These are phyloP conservation scores for Podospora pseudopauciseta DNA, from an alignment of 495 filamentous ascomycete genomes.

Conservation along the genomic window DNA sequence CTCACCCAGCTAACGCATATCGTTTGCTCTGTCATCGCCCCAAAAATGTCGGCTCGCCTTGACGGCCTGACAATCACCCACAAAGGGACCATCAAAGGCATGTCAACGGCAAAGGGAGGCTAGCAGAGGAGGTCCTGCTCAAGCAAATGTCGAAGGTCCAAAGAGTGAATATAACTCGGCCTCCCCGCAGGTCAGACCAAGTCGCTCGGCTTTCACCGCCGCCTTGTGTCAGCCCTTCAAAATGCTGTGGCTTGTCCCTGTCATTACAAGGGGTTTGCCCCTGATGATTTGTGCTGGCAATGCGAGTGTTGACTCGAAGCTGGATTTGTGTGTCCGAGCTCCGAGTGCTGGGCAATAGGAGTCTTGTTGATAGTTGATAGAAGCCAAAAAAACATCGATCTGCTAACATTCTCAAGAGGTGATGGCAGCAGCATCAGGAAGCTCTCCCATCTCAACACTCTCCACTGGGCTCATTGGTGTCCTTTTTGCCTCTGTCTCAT, in stretches of 20 bases:
- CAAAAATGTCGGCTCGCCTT: background rate
- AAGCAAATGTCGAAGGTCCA: background rate
- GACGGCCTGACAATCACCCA: background rate
- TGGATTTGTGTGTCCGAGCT: background rate
- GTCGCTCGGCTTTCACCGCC: background rate
- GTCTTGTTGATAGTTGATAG: background rate
- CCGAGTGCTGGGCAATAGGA: background rate
- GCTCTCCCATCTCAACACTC: conserved; percentile 26
- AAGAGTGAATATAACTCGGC: background rate
- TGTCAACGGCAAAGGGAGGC: background rate
- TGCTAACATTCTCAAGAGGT: background rate
- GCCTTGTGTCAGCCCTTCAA: background rate
- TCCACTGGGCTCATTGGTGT: conserved; percentile 5
- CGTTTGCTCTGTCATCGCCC: background rate
- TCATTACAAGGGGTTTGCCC: background rate
- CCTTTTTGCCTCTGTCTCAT: conserved; percentile 27
- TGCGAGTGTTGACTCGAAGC: background rate
- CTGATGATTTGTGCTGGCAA: background rate
- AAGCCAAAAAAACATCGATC: background rate
- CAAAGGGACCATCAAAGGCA: background rate
- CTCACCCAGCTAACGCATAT: background rate
- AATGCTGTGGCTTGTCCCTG: background rate
- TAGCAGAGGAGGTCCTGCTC: background rate
- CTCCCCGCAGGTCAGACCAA: background rate
- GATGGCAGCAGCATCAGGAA: conserved; percentile 25